Percentiles rank a stretch among this genome's conserved stretches.
Evolutionary conservation across 495 filamentous ascomycete genomes (phyloP).

Genomic region (Neurospora tetrasperma): DNA sequence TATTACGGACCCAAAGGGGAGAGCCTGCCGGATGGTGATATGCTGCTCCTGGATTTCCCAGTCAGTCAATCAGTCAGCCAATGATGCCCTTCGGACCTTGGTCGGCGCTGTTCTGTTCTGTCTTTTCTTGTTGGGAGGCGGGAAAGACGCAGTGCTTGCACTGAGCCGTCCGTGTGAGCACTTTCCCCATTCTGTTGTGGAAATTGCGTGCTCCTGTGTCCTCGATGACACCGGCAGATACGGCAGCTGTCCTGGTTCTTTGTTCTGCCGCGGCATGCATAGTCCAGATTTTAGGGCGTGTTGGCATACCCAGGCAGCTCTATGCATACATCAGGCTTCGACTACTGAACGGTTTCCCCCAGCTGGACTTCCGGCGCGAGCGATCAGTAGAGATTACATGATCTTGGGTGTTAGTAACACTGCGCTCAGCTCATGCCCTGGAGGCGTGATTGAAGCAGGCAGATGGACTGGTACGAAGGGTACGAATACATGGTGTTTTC

Average conservation of each 20-base stretch:
- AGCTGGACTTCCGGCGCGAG: background rate
- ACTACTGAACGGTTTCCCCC: background rate
- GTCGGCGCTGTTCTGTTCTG: background rate
- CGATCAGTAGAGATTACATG: background rate
- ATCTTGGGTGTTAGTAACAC: background rate
- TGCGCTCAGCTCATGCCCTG: background rate
- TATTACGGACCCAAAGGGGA: constrained; percentile 25
- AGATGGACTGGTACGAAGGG: background rate
- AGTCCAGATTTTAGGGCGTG: background rate
- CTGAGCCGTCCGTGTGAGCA: background rate
- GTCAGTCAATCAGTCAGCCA: background rate
- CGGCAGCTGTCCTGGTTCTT: background rate
- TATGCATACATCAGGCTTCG: background rate
- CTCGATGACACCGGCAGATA: background rate
- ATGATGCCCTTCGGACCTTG: background rate
- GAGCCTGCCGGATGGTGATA: background rate
- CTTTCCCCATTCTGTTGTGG: too few species aligned
- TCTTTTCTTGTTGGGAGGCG: background rate
- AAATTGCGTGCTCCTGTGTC: background rate
- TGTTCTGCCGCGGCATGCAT: background rate
- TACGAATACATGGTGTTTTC: background rate
- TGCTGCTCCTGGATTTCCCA: background rate
- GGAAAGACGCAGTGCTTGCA: background rate
- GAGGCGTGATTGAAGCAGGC: background rate
- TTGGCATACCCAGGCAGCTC: background rate